phyloP scores from a whole-genome alignment of 805 yeast species.

The Hanseniaspora mollemarum region DNA sequence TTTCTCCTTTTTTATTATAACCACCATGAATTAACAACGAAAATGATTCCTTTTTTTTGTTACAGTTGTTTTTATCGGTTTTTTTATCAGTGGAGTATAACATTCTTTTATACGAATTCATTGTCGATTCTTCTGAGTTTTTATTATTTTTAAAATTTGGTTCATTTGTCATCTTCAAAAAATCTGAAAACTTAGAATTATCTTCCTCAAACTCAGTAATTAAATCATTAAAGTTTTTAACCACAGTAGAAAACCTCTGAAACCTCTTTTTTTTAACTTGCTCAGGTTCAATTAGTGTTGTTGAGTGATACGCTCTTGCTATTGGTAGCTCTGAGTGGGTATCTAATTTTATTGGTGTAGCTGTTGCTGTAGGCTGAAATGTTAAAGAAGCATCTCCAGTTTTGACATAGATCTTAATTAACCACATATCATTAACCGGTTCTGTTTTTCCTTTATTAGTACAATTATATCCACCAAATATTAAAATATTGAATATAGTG shows the following conservation, averaged over 20 bases:
- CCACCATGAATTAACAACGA: slow-evolving; percentile 9
- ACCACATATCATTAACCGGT: slow-evolving; percentile 1
- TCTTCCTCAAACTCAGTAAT: neutral
- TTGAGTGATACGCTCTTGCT: slow-evolving; percentile 9
- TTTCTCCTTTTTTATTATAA: neutral
- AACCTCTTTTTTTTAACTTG: neutral
- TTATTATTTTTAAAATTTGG: neutral
- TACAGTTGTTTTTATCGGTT: neutral
- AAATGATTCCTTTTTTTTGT: neutral
- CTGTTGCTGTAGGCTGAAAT: neutral
- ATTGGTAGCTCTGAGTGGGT: neutral
- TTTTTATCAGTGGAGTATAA: neutral
- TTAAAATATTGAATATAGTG: neutral
- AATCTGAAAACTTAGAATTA: neutral
- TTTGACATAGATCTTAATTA: neutral
- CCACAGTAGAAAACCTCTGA: neutral
- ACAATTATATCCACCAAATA: slow-evolving; percentile 9
- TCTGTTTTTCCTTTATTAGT: neutral
- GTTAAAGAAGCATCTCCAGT: neutral
- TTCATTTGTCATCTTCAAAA: neutral
- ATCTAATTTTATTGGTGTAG: neutral
- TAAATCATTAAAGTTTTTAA: neutral
- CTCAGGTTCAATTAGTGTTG: neutral
- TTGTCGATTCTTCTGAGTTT: no score
- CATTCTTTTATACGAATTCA: neutral